Conservation (phyloP, 2,329 filamentous ascomycete genomes). For the Claviceps sp. region DNA sequence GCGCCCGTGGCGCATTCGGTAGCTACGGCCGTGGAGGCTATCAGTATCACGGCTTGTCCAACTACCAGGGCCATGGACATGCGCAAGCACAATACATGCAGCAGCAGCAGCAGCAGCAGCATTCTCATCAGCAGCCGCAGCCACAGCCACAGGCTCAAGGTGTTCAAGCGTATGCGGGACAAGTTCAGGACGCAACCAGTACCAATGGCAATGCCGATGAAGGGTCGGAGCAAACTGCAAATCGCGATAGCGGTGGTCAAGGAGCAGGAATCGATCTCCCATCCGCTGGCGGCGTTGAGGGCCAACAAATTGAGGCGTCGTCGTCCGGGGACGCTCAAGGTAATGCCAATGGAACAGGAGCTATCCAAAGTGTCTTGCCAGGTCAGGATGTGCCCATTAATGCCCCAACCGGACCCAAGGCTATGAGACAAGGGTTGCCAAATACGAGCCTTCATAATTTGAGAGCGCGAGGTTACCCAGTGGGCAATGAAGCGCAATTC, state of each 20-base stretch:
- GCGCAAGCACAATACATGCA: slow-evolving; percentile 18
- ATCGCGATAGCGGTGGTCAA: slow-evolving; percentile 2
- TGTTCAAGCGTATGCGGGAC: slow-evolving; percentile 5
- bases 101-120: slow-evolving; percentile 8
- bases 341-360: slow-evolving; percentile 15
- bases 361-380: slow-evolving; percentile 20
- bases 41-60: slow-evolving; percentile 19
- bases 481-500: slow-evolving; percentile 27
- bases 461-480: slow-evolving; percentile 37
- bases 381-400: slow-evolving; percentile 40
- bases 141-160: slow-evolving; percentile 5
- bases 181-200: slow-evolving; percentile 11
- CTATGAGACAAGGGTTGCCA: slow-evolving; percentile 79
- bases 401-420: slow-evolving; percentile 86
- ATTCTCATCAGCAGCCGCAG: not conserved
- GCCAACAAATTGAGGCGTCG: slow-evolving; percentile 10
- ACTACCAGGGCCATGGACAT: slow-evolving; percentile 22
- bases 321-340: slow-evolving; percentile 17
- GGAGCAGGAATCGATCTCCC: slow-evolving; percentile 7
- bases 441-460: slow-evolving; percentile 64
- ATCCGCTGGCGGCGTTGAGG: slow-evolving; percentile 9
- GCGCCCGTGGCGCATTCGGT: slow-evolving; percentile 48
- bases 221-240: slow-evolving; percentile 12
- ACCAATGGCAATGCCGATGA: slow-evolving; percentile 12
- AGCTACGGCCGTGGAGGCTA: slow-evolving; percentile 43